Evolutionary conservation across 129 eudicot genomes (phyloP), one percentile per base, ranked within the genome.

Genomic region (Erigeron canadensis): DNA sequence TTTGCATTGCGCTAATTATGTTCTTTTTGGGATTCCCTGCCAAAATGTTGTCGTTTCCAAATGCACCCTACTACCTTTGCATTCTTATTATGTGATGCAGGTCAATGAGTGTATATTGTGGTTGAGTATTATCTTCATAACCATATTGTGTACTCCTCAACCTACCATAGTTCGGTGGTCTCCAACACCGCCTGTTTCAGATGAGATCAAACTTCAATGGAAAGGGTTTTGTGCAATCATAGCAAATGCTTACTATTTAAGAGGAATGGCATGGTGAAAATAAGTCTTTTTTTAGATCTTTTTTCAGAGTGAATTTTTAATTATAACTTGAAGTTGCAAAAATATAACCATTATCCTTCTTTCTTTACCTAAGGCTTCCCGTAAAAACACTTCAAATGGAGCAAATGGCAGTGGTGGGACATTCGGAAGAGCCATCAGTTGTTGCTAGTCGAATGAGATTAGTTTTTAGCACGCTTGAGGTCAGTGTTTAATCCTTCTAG

Each of bases 201-300:
- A 95, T 60, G 97, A 88, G 65, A 86, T 80, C 61, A 45, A 86
- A 85, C 82, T 77, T 67, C 89, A 86, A 43, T 95, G 99, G 99
- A 90, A 88, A 75, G 99, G 97, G 73, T 95, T 95, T 65, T 95
- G 97, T 80, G 94, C 94, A 17, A 88, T 90, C 62, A 95, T 95
- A 67, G 97, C 99, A 67, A 88, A 95, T 74, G 97, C 99, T 48
- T 95, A 95, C 73, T 95, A 65, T 46, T 62, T 86, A 77, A 84
- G 89, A 83, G 97, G 99, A 87, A 90, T 95, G 97, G 99, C 99
- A 53, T 95, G 99, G 99, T 95, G 73, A 81, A 90, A 23, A 41
- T 18, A 41, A 60, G 12, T 38, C 38, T 12, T 65, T 18, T 19
- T 70, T 41, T 71, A 5, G 1, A 56, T 56, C 67, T 54, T 75